Evolutionary conservation across 371 early-diverging fungal species (phyloP), one percentile per base, ranked within the genome.

Genomic region (Conidiobolus incongruus): DNA sequence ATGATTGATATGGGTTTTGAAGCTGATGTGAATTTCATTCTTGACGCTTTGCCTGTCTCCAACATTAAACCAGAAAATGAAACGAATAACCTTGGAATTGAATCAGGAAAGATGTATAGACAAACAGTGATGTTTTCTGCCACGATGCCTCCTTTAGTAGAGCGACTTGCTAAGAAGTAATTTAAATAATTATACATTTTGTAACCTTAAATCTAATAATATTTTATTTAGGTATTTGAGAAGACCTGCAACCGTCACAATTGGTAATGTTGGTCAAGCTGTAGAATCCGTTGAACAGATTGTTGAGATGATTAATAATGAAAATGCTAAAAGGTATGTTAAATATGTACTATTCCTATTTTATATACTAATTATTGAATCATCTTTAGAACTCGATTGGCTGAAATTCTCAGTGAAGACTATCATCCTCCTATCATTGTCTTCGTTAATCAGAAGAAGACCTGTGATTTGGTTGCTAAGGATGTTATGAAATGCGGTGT

Each of bases 81-180:
- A 13, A 24, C 12, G 21, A 16, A 22, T 24, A 38, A 12, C 5
- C 4, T 10, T 11, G 38, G 7, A 2, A 24, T 13, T 10, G 22
- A 6, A 38, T 7, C 22, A 3, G 58, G 53, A 12, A 61, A 62
- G 44, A 70, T 73, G 46, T 83, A 77, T 54, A 74, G 98, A 39
- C 99, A 98, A 58, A 99, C 98, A 0, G 81, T 92, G 47, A 98
- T 99, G 99, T 99, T 96, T 70, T 89, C 89, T 33, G 99, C 99
- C 7, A 99, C 99, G 4, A 96, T 98, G 98, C 99, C 98, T 1
- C 61, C 82, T 7, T 85, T 82, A 7, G 96, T 99, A 2, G 89
- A 91, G 54, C 66, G 84, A 19, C 57, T 98, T 11, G 99, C 98
- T 3, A 79, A 80, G 56, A 75, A 74, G 62, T 83, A 60, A 21